Evolutionary conservation across 257 asterid genomes (phyloP), one percentile per base, ranked within the genome.

Genomic region (Solanum verrucosum): DNA sequence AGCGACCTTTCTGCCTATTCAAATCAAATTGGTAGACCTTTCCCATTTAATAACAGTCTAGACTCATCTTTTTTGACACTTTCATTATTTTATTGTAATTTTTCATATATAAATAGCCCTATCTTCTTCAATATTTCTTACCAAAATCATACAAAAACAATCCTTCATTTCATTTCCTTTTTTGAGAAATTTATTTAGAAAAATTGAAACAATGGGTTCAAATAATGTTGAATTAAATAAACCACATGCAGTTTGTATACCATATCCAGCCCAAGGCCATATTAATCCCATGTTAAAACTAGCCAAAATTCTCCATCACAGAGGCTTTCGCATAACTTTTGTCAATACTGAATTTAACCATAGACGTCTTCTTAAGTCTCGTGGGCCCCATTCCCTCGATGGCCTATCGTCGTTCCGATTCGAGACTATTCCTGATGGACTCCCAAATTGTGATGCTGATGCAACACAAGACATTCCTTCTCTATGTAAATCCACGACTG

Each of bases 371-470:
- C 87, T 84, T 35, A 84, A 3, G 10, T n/a, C 79, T 44, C 74
- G 13, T 9, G 87, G 87, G 2, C 67, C 25, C 4, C 18, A 38
- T 25, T 7, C 65, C 0, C 40, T 84, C 2, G 4, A 79, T 0
- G 85, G 87, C 1, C 2, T 65, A 3, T 13, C 87, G 4, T 65
- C 87, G 3, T 84, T 84, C 79, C 65, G 20, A 3, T 84, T 38
- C 18, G 79, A 84, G 78, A 44, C 87, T 4, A 65, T 65, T 84
- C 79, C 79, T 44, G 87, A 84, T 29, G 87, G 87, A n/a, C 87
- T 65, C 7, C 63, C 87, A 0, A n/a, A 2, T 3, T 4, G 67
- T 79, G 67, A 79, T 23, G 42, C 79, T 6, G 77, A 84, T 44
- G 38, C 79, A 0, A 65, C 79, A 10, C 87, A 84, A 65, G 87